Evolutionary conservation across 495 filamentous ascomycete species (phyloP).

Genomic region (Penicillium soppii): DNA sequence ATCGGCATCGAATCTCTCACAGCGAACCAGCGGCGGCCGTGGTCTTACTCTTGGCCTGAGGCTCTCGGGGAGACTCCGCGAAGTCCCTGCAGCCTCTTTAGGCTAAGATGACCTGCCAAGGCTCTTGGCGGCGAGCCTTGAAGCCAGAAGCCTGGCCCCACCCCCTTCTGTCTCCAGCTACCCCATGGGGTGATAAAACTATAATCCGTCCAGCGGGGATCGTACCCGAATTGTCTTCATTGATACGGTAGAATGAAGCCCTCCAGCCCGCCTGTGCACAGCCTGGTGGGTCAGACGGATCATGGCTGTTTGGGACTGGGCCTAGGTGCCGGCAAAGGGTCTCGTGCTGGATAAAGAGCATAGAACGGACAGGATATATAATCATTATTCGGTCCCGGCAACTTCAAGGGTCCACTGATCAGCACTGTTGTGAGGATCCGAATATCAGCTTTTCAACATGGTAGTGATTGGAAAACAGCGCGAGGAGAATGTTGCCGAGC

Average conservation of each 20-base stretch:
- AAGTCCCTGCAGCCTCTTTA: constrained; percentile 7
- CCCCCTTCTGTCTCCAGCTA: constrained; percentile 1
- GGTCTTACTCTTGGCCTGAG: constrained; percentile 7
- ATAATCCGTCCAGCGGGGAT: constrained; percentile 10
- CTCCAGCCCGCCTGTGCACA: not conserved
- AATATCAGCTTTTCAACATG: constrained; percentile 13
- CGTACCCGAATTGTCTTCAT: constrained; percentile 5
- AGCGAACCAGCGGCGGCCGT: not conserved
- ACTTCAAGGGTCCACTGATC: constrained; percentile 8
- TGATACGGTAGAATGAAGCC: constrained; percentile 1
- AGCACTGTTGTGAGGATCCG: constrained; percentile 2
- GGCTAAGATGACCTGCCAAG: constrained; percentile 3
- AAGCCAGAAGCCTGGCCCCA: not conserved
- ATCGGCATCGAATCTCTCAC: not conserved
- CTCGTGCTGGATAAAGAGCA: constrained; percentile 1
- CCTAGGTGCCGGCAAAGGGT: too few species aligned
- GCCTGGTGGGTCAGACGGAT: not conserved
- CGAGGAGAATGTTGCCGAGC: constrained; percentile 31
- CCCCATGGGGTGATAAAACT: constrained; percentile 11
- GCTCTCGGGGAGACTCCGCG: constrained; percentile 18
- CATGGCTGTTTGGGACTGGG: constrained; percentile 1
- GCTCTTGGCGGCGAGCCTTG: not conserved
- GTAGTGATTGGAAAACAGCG: constrained; percentile 28
- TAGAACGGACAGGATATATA: constrained; percentile 7
- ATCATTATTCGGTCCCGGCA: not conserved